Conservation (phyloP, 768 basidiomycete genomes). For the Tephrocybe sp. region DNA sequence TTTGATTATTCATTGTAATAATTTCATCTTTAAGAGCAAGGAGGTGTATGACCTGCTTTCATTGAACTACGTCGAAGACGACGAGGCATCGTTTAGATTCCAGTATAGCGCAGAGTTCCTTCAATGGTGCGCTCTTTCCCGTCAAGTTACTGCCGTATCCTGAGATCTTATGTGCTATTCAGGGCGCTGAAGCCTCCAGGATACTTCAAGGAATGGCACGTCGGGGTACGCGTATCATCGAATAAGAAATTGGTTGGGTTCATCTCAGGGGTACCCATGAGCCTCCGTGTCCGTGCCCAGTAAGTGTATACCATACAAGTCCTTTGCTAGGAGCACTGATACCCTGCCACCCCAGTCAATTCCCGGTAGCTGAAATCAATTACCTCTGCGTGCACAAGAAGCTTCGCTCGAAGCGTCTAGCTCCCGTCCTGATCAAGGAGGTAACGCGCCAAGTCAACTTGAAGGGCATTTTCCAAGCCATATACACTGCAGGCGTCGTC, state of each 20-base stretch:
- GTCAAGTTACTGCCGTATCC: conserved; percentile 1
- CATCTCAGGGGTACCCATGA: conserved; percentile 90
- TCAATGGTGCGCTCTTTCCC: conserved; percentile 60
- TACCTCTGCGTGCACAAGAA: conserved; percentile 99
- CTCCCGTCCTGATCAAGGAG: conserved; percentile 97
- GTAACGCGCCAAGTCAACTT: conserved; percentile 92
- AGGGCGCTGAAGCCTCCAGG: conserved; percentile 97
- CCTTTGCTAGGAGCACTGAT: neutral
- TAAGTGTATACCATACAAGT: conserved; percentile 35
- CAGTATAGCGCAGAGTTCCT: conserved; percentile 95
- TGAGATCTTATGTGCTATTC: neutral
- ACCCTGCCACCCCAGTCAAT: conserved; percentile 23
- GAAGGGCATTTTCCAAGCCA: conserved; percentile 91
- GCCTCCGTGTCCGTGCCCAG: conserved; percentile 82
- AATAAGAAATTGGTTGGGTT: conserved; percentile 96
- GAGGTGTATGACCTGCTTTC: conserved; percentile 93
- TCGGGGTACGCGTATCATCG: conserved; percentile 89
- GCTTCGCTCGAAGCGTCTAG: conserved; percentile 89
- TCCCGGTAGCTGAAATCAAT: conserved; percentile 89
- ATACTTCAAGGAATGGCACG: conserved; percentile 91
- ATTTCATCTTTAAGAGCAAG: conserved; percentile 57
- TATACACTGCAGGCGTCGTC: conserved; percentile 93
- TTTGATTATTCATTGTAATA: conserved; percentile 8
- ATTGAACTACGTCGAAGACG: conserved; percentile 95
- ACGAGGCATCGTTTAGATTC: conserved; percentile 95